Percentiles rank a stretch among this genome's conserved stretches.
phyloP scores from a whole-genome alignment of 208 protist species.

The Trypanosoma mega region DNA sequence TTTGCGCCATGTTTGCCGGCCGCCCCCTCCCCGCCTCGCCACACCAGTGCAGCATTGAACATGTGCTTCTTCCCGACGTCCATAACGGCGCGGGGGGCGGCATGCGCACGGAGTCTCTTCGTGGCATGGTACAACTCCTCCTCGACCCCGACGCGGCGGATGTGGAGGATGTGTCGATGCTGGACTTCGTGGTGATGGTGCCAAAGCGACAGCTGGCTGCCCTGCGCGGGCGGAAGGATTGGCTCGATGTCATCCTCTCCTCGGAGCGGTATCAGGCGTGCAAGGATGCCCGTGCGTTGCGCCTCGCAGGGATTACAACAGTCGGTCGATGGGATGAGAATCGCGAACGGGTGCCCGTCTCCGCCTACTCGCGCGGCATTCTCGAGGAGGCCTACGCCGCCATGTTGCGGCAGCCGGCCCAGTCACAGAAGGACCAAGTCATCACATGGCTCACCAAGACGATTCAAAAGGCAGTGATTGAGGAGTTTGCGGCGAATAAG shows the following conservation, averaged over 20 bases:
- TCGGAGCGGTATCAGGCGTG: constrained; percentile 65
- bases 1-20: background rate
- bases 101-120: constrained; percentile 33
- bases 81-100: constrained; percentile 7
- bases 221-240: constrained; percentile 44
- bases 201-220: constrained; percentile 58
- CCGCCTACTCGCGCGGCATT: constrained; percentile 60
- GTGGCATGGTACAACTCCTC: constrained; percentile 56
- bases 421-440: constrained; percentile 58
- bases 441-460: constrained; percentile 79
- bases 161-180: constrained; percentile 66
- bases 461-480: constrained; percentile 73
- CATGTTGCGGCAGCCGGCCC: constrained; percentile 22
- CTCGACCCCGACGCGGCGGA: constrained; percentile 51
- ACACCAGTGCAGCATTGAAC: constrained; percentile 31
- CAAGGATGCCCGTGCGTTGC: constrained; percentile 64
- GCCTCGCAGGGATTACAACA: constrained; percentile 58
- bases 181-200: constrained; percentile 72
- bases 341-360: constrained; percentile 61
- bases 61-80: constrained; percentile 25
- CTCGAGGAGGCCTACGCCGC: constrained; percentile 55
- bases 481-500: constrained; percentile 58
- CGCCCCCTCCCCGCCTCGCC: constrained; percentile 15
- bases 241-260: constrained; percentile 48
- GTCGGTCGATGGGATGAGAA: constrained; percentile 75